Evolutionary conservation across 129 eudicot species (phyloP).

Genomic region (Helichrysum umbraculigerum): DNA sequence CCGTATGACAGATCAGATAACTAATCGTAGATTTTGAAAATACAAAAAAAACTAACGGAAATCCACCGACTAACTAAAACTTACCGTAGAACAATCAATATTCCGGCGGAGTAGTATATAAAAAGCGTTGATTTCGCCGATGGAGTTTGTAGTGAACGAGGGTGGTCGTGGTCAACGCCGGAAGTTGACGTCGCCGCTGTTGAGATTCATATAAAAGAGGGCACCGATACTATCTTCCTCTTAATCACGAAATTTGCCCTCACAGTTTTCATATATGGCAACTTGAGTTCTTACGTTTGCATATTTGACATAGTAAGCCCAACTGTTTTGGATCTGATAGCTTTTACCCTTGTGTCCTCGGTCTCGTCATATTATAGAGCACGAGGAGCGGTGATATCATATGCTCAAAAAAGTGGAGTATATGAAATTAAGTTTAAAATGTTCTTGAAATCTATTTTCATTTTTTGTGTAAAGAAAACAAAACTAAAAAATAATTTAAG

Average conservation of each 20-base stretch:
- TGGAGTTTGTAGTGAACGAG: conserved; percentile 9
- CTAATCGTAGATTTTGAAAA: background rate
- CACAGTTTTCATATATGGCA: background rate
- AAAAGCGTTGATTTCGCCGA: background rate
- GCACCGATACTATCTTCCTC: background rate
- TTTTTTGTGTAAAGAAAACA: too few relatives aligned
- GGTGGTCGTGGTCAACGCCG: conserved; percentile 13
- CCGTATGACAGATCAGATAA: background rate
- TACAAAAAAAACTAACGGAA: background rate
- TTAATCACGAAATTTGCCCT: background rate
- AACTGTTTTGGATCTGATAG: background rate
- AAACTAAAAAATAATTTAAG: too few relatives aligned
- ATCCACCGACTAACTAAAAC: conserved; percentile 12
- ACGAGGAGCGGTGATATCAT: too few relatives aligned
- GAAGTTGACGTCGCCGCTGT: background rate
- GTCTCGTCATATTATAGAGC: too few relatives aligned
- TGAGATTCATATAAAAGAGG: background rate
- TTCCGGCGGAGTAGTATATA: background rate
- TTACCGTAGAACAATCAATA: conserved; percentile 5
- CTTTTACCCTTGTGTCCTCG: background rate
- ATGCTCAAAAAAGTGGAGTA: too few relatives aligned
- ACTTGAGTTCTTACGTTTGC: background rate
- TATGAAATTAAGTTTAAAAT: too few relatives aligned
- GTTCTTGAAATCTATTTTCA: too few relatives aligned
- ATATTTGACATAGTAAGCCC: background rate